Evolutionary conservation across 306 rosid species (phyloP).

Genomic region (Rosa chinensis): DNA sequence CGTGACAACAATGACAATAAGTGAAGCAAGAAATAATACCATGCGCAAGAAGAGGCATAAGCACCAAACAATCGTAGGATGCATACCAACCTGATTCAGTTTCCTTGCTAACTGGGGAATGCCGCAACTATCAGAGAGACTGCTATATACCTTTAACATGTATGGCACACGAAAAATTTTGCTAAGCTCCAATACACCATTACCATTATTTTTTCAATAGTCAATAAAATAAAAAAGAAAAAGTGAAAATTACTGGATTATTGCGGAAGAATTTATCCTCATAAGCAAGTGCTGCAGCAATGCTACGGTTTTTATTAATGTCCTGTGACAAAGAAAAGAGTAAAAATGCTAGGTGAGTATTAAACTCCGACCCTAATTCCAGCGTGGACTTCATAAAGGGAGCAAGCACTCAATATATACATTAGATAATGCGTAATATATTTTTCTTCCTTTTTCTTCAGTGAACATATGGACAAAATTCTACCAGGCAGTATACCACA

Average conservation of each 20-base stretch:
- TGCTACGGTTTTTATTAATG: slow-evolving; percentile 35
- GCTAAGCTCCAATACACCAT: slow-evolving; percentile 1
- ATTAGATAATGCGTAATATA: too few relatives aligned
- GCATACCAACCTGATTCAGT: slow-evolving; percentile 40
- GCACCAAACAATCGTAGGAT: not conserved
- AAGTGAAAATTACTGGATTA: slow-evolving; percentile 27
- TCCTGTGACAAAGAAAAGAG: slow-evolving; percentile 23
- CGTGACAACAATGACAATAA: not conserved
- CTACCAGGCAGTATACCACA: too few relatives aligned
- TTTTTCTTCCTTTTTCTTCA: too few relatives aligned
- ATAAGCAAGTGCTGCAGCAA: slow-evolving; percentile 36
- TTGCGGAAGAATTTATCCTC: slow-evolving; percentile 37
- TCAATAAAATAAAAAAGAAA: not conserved
- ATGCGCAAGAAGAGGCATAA: not conserved
- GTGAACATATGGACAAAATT: too few relatives aligned
- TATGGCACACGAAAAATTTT: not conserved
- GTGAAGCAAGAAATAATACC: not conserved
- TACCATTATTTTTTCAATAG: not conserved
- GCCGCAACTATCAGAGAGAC: slow-evolving; percentile 33
- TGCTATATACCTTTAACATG: slow-evolving; percentile 31
- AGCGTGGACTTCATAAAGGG: too few relatives aligned
- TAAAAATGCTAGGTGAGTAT: not conserved
- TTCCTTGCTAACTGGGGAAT: slow-evolving; percentile 37
- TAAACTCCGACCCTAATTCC: not conserved
- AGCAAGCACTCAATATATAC: too few relatives aligned